Evolutionary conservation across 805 yeast genomes (phyloP).

Genomic region (Hanseniaspora lindneri): DNA sequence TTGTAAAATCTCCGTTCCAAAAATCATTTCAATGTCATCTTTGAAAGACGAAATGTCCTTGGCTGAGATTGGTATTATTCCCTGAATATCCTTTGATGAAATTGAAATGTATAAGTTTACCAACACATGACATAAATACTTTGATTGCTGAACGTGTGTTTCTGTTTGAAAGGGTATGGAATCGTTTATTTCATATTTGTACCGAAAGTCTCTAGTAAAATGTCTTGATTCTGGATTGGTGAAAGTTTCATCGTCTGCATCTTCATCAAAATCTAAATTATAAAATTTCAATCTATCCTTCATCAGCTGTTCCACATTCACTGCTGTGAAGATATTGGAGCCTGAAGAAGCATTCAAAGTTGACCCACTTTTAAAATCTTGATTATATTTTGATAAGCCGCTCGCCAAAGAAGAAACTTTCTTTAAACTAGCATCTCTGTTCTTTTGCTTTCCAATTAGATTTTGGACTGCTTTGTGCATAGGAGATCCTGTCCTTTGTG

Average conservation of each 20-base stretch:
- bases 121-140: constrained; percentile 67
- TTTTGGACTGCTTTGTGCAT: constrained; percentile 13
- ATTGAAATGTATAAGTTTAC: constrained; percentile 69
- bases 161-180: constrained; percentile 69
- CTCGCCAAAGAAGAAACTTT: not conserved
- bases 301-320: constrained; percentile 22
- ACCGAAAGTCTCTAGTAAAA: constrained; percentile 30
- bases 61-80: constrained; percentile 53
- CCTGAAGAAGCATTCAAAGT: not conserved
- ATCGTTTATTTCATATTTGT: constrained; percentile 27
- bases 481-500: not conserved
- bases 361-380: not conserved
- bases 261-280: constrained; percentile 41
- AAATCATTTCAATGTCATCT: constrained; percentile 35
- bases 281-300: constrained; percentile 32
- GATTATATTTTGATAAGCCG: not conserved
- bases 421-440: not conserved
- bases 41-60: constrained; percentile 46
- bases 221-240: constrained; percentile 31
- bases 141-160: constrained; percentile 52
- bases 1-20: constrained; percentile 42
- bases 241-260: constrained; percentile 27
- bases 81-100: constrained; percentile 60
- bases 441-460: not conserved
- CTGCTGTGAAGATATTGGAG: constrained; percentile 19